A percentile compares a stretch with the other conserved stretches of the same genome.
These are phyloP conservation scores for Sporobolomyces roseus DNA, from an alignment of 768 basidiomycete genomes.

Conservation along the genomic window DNA sequence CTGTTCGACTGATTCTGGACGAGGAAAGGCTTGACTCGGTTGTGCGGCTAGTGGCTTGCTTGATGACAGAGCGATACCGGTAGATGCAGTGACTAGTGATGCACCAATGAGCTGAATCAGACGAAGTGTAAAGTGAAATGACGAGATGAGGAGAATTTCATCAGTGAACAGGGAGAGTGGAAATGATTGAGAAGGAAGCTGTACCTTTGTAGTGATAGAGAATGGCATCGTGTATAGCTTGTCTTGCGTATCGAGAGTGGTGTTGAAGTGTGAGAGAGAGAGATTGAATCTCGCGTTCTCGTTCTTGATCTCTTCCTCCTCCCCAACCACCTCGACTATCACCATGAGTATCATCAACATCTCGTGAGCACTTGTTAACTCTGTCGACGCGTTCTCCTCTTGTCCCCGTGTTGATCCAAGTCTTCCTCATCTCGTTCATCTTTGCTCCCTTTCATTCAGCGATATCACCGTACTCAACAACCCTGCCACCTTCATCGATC, in stretches of 20 bases:
- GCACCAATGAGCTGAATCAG: conserved; percentile 3
- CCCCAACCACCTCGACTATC: neutral
- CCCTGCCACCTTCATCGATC: conserved; percentile 67
- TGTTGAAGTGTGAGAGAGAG: neutral
- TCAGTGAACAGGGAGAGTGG: neutral
- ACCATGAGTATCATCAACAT: conserved; percentile 41
- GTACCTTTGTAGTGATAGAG: conserved; percentile 3
- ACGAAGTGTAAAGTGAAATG: neutral
- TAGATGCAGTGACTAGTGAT: neutral
- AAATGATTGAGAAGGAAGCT: too few relatives aligned
- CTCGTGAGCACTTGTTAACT: conserved; percentile 12
- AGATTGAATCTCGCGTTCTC: neutral
- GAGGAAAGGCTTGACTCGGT: neutral
- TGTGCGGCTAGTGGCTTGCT: neutral
- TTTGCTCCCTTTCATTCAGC: conserved; percentile 6
- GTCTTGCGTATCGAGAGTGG: too few relatives aligned
- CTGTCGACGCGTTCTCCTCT: neutral
- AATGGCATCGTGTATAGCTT: conserved; percentile 1
- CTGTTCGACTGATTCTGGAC: conserved; percentile 17
- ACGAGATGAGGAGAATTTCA: neutral
- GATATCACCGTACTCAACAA: conserved; percentile 46
- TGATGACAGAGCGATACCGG: neutral
- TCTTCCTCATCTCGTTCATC: neutral
- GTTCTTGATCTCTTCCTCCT: neutral
- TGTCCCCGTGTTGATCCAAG: neutral